Percentiles rank a stretch among this genome's conserved stretches.
Conservation (phyloP, 1,139 yeast genomes). For the Sugiyamaella japonica region DNA sequence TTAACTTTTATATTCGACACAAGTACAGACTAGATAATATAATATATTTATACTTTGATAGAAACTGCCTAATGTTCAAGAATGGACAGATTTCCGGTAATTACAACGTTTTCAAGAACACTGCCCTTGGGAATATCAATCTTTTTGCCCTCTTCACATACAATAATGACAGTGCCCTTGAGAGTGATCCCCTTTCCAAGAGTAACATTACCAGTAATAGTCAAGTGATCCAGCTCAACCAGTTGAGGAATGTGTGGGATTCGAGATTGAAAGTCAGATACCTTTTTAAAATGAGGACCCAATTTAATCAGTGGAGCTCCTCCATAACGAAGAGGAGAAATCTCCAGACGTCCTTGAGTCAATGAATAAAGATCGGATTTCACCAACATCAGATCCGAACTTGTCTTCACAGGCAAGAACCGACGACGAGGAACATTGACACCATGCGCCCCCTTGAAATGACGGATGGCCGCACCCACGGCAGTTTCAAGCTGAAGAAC, state of each 20-base stretch:
- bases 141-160: constrained; percentile 94
- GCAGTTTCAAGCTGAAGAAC: constrained; percentile 97
- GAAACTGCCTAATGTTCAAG: constrained; percentile 69
- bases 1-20: too few relatives aligned
- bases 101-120: constrained; percentile 90
- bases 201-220: constrained; percentile 94
- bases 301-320: constrained; percentile 95
- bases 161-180: constrained; percentile 96
- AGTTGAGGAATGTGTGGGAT: constrained; percentile 96
- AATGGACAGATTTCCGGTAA: constrained; percentile 94
- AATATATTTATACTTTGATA: background rate
- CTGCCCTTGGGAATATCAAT: constrained; percentile 98
- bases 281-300: constrained; percentile 96
- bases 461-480: constrained; percentile 98
- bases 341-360: constrained; percentile 86
- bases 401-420: constrained; percentile 96
- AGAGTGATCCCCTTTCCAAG: constrained; percentile 88
- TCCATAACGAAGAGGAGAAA: constrained; percentile 78
- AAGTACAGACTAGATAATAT: background rate
- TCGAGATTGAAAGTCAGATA: constrained; percentile 83
- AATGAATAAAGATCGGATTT: constrained; percentile 93
- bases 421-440: constrained; percentile 97
- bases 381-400: constrained; percentile 89
- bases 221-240: constrained; percentile 92
- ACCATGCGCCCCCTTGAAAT: constrained; percentile 94